Evolutionary conservation across 768 basidiomycete genomes (phyloP), one percentile per base, ranked within the genome.

Genomic region (Boletales sp.): DNA sequence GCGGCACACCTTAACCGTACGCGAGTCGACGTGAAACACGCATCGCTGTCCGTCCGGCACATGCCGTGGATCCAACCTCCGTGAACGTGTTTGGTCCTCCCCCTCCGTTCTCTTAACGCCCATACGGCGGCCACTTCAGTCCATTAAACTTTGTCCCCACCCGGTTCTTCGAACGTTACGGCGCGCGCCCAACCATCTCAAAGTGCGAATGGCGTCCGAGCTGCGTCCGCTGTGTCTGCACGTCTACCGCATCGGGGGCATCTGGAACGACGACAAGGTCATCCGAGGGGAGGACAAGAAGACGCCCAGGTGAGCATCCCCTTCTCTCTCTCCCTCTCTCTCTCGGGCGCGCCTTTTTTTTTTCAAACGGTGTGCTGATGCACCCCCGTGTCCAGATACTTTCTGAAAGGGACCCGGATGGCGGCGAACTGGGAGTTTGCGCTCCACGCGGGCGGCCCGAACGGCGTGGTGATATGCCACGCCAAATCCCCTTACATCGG

Each of bases 401-500:
- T 55, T 45, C 24, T 51, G 9, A 66, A 51, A 17, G 53, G 51
- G 1, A 52, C 52, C 10, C 66, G 66, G 7, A 27, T 43, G n/a
- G 17, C 36, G 1, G 17, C 47, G 14, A 48, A 35, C 15, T 68
- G 66, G 68, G 49, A 58, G 7, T 57, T 64, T n/a, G 24, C 52
- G 9, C 57, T 68, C 14, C 54, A 57, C 15, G 37, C 48, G 5
- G 61, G 51, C 13, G 49, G 60, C 12, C 54, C 54, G 30, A 41
- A 52, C 30, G 66, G 66, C 7, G 29, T 32, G 10, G 29, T 54
- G 1, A 37, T 66, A 12, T 68, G 68, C 35, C 55, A 56, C 35
- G 64, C 54, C 51, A 55, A 51, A 24, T 69, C 68, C 7, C 55
- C 66, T 9, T 68, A 68, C 40, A 31, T 62, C 31, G 67, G 65